Percentiles rank a stretch among this genome's conserved stretches.
These are phyloP conservation scores for Marchantia polymorpha DNA, from an alignment of 225 moss, liverwort and hornwort species.

Conservation along the genomic window DNA sequence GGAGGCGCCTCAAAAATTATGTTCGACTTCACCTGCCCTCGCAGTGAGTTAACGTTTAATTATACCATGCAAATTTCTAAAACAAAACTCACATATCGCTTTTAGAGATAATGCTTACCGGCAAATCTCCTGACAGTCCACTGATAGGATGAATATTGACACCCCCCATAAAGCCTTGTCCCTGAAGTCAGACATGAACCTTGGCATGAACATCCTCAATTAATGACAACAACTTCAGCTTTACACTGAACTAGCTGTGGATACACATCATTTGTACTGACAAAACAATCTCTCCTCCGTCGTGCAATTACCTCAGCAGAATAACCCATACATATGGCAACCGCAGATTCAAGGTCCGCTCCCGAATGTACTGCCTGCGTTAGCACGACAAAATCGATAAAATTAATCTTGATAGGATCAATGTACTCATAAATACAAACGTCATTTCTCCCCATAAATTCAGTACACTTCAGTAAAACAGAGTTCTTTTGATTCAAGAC, in stretches of 20 bases:
- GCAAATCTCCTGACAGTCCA: constrained; percentile 74
- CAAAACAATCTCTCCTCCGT: too few species aligned
- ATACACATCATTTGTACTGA: neutral
- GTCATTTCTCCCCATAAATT: too few species aligned
- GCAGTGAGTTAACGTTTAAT: neutral
- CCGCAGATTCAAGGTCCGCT: constrained; percentile 90
- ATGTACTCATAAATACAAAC: too few species aligned
- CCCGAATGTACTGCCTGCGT: constrained; percentile 96
- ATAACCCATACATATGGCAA: constrained; percentile 89
- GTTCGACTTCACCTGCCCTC: neutral
- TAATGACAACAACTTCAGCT: neutral
- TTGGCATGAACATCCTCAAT: neutral
- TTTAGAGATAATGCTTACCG: constrained; percentile 40
- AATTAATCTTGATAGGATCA: too few species aligned
- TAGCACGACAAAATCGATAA: neutral
- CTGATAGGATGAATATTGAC: constrained; percentile 78
- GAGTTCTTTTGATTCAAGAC: too few species aligned
- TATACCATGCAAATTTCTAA: neutral
- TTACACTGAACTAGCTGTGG: neutral
- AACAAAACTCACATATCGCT: neutral
- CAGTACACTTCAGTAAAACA: too few species aligned
- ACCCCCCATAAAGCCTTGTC: constrained; percentile 80
- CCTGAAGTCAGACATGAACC: constrained; percentile 30
- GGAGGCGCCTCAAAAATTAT: too few species aligned
- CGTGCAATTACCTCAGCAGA: constrained; percentile 51